Percentiles rank a stretch among this genome's conserved stretches.
Conservation (phyloP, 1,284 basidiomycete species). For the Apiotrichum mycotoxinovorans region DNA sequence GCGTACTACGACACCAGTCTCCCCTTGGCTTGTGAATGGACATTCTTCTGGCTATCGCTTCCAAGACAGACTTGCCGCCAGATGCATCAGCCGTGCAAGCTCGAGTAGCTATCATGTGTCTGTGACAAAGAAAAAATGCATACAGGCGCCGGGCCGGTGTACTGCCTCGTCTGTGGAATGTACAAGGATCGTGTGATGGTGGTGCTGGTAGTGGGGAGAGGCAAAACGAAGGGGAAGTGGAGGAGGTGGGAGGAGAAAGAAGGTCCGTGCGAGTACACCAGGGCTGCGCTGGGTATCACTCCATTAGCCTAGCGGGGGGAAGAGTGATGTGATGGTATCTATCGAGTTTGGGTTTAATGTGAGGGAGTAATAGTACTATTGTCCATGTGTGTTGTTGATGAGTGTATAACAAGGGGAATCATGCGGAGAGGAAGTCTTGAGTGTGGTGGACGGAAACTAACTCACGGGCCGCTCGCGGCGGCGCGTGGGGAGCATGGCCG, state of each 20-base stretch:
- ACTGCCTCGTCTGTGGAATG: not conserved
- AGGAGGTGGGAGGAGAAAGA: not conserved
- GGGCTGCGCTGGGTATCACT: not conserved
- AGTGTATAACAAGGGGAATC: not conserved
- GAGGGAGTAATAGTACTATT: not conserved
- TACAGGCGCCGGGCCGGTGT: conserved; percentile 8
- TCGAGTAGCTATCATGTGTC: too few species aligned
- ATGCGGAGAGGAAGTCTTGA: not conserved
- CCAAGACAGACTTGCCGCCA: too few species aligned
- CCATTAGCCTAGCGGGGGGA: not conserved
- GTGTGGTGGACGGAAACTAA: not conserved
- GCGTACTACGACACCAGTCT: too few species aligned
- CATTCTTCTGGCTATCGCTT: too few species aligned
- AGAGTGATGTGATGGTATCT: not conserved
- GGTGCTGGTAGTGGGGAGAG: not conserved
- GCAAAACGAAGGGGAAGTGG: not conserved
- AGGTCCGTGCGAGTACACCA: not conserved
- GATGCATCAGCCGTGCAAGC: too few species aligned
- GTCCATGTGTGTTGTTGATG: conserved; percentile 1
- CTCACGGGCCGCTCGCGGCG: conserved; percentile 21
- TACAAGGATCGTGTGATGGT: conserved; percentile 5
- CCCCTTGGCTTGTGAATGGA: too few species aligned
- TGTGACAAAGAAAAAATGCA: conserved; percentile 5
- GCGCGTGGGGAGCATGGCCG: conserved; percentile 11
- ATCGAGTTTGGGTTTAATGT: not conserved